Evolutionary conservation across 2,329 filamentous ascomycete genomes (phyloP).

Genomic region (Fusarium sp.): DNA sequence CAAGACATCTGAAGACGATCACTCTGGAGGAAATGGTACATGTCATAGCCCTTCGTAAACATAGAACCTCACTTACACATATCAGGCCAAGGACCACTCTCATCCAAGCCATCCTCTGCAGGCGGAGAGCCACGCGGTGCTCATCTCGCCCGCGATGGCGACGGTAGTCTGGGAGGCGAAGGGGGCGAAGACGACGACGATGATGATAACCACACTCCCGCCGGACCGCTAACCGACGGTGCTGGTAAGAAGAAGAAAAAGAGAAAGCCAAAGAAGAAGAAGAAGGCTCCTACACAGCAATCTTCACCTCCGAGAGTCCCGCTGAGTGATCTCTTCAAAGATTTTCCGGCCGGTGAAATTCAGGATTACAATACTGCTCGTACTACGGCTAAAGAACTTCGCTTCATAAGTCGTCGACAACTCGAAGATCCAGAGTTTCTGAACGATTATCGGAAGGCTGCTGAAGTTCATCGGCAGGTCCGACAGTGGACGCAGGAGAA

Average conservation of each 20-base stretch:
- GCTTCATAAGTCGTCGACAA: slow-evolving; percentile 34
- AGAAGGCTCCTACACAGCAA: slow-evolving; percentile 41
- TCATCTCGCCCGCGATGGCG: slow-evolving; percentile 55
- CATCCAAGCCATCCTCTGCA: slow-evolving; percentile 27
- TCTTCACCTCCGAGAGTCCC: slow-evolving; percentile 49
- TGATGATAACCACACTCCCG: slow-evolving; percentile 42
- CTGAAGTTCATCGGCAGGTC: slow-evolving; percentile 84
- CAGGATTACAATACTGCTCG: slow-evolving; percentile 43
- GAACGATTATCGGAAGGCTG: slow-evolving; percentile 79
- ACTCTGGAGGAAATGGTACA: slow-evolving; percentile 47
- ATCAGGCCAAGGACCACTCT: slow-evolving; percentile 33
- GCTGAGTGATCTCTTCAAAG: slow-evolving; percentile 45
- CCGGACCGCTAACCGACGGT: slow-evolving; percentile 35
- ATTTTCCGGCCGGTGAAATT: slow-evolving; percentile 46
- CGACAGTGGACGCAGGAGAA: slow-evolving; percentile 81
- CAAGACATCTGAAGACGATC: slow-evolving; percentile 52
- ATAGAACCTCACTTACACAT: slow-evolving; percentile 5
- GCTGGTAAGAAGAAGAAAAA: slow-evolving; percentile 43
- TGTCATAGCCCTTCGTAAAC: not conserved
- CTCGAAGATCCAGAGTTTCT: slow-evolving; percentile 64
- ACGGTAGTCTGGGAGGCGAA: slow-evolving; percentile 51
- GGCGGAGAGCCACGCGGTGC: slow-evolving; percentile 56
- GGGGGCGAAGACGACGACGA: slow-evolving; percentile 45
- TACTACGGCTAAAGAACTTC: slow-evolving; percentile 41
- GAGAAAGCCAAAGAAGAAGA: slow-evolving; percentile 44